Evolutionary conservation across 2,329 filamentous ascomycete species (phyloP).

Genomic region (Coniochaeta prunicola): DNA sequence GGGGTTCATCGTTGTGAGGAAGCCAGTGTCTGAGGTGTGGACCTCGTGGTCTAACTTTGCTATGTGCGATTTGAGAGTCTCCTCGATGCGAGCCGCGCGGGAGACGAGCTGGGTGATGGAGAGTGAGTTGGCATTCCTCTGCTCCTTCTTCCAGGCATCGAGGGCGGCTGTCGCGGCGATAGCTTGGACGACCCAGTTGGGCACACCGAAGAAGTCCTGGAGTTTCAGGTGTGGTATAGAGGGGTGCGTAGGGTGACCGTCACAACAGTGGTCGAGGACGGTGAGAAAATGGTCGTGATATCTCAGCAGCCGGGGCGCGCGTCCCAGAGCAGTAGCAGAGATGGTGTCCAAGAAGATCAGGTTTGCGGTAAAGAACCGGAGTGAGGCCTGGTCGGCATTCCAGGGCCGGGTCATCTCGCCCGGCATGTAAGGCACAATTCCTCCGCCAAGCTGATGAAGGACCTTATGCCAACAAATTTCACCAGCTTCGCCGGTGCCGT

Average conservation of each 20-base stretch:
- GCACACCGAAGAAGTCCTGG: conserved; percentile 44
- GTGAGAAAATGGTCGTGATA: conserved; percentile 21
- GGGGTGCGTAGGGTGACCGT: neutral
- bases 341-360: conserved; percentile 29
- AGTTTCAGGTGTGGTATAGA: conserved; percentile 30
- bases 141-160: conserved; percentile 47
- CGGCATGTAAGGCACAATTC: neutral
- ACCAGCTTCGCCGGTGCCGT: conserved; percentile 14
- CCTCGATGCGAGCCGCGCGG: conserved; percentile 34
- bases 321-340: conserved; percentile 22
- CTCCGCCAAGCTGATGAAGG: conserved; percentile 12
- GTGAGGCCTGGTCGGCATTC: conserved; percentile 24
- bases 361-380: conserved; percentile 23
- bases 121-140: conserved; percentile 32
- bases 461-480: conserved; percentile 15
- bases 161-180: conserved; percentile 47
- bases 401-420: conserved; percentile 14
- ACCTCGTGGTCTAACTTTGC: conserved; percentile 18
- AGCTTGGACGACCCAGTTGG: conserved; percentile 50
- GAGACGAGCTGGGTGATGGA: conserved; percentile 36
- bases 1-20: neutral
- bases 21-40: neutral
- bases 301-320: conserved; percentile 23
- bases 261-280: conserved; percentile 4
- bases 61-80: conserved; percentile 25